Conservation (phyloP, 192 early-diverging fungal genomes). For the Paraglomus brasilianum region DNA sequence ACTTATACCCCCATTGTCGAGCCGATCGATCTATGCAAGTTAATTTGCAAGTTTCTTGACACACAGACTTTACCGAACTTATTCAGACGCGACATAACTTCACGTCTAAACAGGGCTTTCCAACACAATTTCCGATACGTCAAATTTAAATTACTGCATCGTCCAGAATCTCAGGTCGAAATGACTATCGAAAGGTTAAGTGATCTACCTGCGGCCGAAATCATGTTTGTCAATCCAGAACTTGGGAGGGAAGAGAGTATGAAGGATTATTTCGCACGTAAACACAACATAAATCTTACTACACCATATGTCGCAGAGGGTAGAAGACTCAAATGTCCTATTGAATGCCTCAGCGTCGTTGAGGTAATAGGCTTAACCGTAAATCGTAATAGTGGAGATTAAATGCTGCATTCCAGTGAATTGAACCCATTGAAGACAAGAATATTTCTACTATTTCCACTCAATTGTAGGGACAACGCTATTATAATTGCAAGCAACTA, state of each 20-base stretch:
- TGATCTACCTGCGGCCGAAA: constrained; percentile 49
- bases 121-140: background rate
- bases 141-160: no score
- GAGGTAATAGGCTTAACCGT: constrained; percentile 28
- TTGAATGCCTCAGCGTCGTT: constrained; percentile 86
- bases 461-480: constrained; percentile 67
- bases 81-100: background rate
- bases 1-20: constrained; percentile 21
- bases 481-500: constrained; percentile 62
- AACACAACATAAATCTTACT: constrained; percentile 36
- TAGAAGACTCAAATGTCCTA: constrained; percentile 64
- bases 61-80: background rate
- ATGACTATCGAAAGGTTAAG: no score
- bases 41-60: constrained; percentile 14
- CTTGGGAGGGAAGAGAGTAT: no score
- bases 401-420: background rate
- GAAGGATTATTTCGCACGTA: no score
- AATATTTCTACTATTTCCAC: background rate
- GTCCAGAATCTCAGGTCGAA: no score
- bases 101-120: background rate
- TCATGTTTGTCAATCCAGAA: constrained; percentile 43
- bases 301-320: constrained; percentile 85
- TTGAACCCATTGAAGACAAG: background rate
- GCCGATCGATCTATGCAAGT: background rate
- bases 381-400: background rate